These are phyloP conservation scores for Syzygium grande DNA, from an alignment of 345 rosid species.

Conservation along the genomic window DNA sequence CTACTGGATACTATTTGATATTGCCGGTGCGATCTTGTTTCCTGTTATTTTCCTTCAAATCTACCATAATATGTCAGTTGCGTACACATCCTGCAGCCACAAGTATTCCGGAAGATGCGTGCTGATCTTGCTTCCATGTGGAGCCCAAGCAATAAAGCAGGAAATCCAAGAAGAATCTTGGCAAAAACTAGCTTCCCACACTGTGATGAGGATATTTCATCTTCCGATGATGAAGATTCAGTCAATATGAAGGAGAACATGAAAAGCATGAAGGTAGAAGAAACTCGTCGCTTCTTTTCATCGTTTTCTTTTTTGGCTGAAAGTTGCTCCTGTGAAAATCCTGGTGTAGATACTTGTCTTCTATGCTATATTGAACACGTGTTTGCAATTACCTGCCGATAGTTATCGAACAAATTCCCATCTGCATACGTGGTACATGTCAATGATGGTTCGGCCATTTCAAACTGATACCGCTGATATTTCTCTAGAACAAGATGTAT, in stretches of 20 bases:
- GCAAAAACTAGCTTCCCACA: constrained; percentile 15
- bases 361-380: not conserved
- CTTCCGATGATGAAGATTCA: constrained; percentile 3
- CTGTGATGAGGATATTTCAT: constrained; percentile 13
- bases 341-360: not conserved
- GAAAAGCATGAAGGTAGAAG: constrained; percentile 36
- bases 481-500: not conserved
- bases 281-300: not conserved
- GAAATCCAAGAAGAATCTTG: constrained; percentile 33
- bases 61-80: not conserved
- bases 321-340: not conserved
- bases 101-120: constrained; percentile 50
- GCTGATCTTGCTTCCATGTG: constrained; percentile 69
- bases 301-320: not conserved
- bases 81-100: constrained; percentile 36
- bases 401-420: not conserved
- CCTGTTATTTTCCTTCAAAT: not conserved
- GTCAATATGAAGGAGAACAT: constrained; percentile 18
- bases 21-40: not conserved
- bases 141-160: constrained; percentile 37
- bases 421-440: not conserved
- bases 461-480: not conserved
- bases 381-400: not conserved
- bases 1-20: not conserved
- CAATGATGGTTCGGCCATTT: not conserved